These are phyloP conservation scores for Oryza brachyantha DNA, from an alignment of 176 grass and related monocot species.

Conservation along the genomic window DNA sequence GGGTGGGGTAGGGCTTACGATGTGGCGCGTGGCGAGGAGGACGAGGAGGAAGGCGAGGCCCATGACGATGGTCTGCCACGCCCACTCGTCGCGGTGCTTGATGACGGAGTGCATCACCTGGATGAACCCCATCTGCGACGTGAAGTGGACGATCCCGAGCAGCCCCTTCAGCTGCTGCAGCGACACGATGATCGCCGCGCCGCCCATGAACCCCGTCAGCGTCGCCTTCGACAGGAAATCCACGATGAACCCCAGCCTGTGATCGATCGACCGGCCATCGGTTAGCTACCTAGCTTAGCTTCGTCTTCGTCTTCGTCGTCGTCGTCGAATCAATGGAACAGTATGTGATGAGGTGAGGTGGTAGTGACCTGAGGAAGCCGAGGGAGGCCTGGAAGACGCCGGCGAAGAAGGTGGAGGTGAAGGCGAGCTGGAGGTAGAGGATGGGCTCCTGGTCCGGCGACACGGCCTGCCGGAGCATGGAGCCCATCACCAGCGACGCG, in stretches of 20 bases:
- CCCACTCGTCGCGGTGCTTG: conserved; percentile 62
- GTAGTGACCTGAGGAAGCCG: conserved; percentile 58
- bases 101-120: conserved; percentile 86
- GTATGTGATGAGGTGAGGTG: background rate
- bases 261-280: too few relatives aligned
- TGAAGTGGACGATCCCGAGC: conserved; percentile 92
- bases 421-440: conserved; percentile 90
- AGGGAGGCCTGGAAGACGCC: conserved; percentile 91
- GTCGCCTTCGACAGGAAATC: conserved; percentile 97
- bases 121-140: conserved; percentile 78
- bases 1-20: conserved; percentile 57
- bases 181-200: conserved; percentile 91
- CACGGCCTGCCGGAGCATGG: conserved; percentile 82
- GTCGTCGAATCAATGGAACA: background rate
- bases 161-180: conserved; percentile 96
- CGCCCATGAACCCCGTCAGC: conserved; percentile 88
- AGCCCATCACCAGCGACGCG: conserved; percentile 97
- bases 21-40: conserved; percentile 78
- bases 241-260: conserved; percentile 81
- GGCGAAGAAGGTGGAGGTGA: conserved; percentile 96
- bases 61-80: conserved; percentile 93
- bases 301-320: too few relatives aligned
- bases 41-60: conserved; percentile 79
- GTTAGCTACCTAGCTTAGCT: too few relatives aligned
- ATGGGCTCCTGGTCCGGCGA: conserved; percentile 77